Evolutionary conservation across 768 basidiomycete species (phyloP).

Genomic region (Clathrus columnatus): DNA sequence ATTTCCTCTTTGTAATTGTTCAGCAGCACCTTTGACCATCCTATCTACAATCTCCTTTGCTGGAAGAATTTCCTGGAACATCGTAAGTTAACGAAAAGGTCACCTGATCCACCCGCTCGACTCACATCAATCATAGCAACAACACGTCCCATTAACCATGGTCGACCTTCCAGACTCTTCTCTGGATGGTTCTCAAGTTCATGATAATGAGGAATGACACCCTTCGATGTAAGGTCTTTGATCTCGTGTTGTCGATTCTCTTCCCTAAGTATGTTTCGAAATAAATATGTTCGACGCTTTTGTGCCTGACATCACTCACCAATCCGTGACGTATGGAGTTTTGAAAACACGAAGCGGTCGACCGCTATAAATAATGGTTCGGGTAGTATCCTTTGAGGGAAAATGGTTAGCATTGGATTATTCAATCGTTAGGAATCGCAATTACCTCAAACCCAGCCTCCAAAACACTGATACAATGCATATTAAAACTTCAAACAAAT

Average conservation of each 20-base stretch:
- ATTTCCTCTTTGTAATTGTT: constrained; percentile 34
- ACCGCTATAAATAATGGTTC: constrained; percentile 85
- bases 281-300: not conserved
- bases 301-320: constrained; percentile 37
- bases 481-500: not conserved
- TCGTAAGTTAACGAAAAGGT: not conserved
- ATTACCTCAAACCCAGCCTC: constrained; percentile 51
- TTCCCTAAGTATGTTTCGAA: too few relatives aligned
- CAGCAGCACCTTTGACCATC: constrained; percentile 59
- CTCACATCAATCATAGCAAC: constrained; percentile 37
- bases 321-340: constrained; percentile 79
- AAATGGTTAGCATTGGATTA: not conserved
- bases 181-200: constrained; percentile 79
- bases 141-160: constrained; percentile 83
- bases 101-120: too few relatives aligned
- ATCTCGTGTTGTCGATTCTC: constrained; percentile 74
- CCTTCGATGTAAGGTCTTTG: constrained; percentile 69
- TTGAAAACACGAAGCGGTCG: constrained; percentile 79
- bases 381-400: constrained; percentile 45
- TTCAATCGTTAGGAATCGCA: not conserved
- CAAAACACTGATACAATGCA: constrained; percentile 28
- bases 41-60: constrained; percentile 76
- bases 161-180: constrained; percentile 52
- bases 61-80: constrained; percentile 57
- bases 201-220: constrained; percentile 65